These are phyloP conservation scores for Tetracentron sinense DNA, from an alignment of 164 flowering plant species.

Conservation along the genomic window DNA sequence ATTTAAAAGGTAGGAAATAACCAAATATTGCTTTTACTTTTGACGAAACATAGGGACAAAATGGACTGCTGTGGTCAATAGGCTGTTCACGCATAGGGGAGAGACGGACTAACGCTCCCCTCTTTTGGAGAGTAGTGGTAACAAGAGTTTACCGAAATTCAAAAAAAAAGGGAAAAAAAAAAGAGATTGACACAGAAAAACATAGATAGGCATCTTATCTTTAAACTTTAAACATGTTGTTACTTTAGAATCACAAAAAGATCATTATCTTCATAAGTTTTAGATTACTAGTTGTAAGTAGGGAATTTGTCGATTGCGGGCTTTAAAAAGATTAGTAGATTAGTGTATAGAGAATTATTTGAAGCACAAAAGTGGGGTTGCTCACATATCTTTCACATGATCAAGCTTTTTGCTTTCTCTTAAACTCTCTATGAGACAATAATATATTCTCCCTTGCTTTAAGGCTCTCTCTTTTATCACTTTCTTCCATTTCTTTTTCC, in stretches of 20 bases:
- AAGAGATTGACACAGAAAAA: slow-evolving; percentile 16
- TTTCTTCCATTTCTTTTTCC: too few species aligned
- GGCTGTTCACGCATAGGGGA: too few species aligned
- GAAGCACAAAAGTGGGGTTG: slow-evolving; percentile 18
- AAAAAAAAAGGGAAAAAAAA: slow-evolving; percentile 1
- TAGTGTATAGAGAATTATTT: slow-evolving; percentile 22
- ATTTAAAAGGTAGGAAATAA: too few species aligned
- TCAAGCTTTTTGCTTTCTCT: slow-evolving; percentile 11
- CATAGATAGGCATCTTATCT: slow-evolving; percentile 50
- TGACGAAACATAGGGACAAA: too few species aligned
- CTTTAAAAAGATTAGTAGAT: slow-evolving; percentile 32
- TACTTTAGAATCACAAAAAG: slow-evolving; percentile 64
- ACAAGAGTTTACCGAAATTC: too few species aligned
- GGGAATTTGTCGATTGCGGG: slow-evolving; percentile 49
- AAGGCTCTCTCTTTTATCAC: slow-evolving; percentile 22
- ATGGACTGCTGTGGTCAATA: too few species aligned
- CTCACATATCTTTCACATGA: slow-evolving; percentile 8
- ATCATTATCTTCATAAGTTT: slow-evolving; percentile 27
- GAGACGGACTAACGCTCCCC: too few species aligned
- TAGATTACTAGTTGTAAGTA: slow-evolving; percentile 44
- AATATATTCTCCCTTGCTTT: slow-evolving; percentile 28
- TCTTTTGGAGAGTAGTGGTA: slow-evolving; percentile 39
- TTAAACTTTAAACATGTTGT: slow-evolving; percentile 47
- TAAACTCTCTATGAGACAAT: slow-evolving; percentile 11
- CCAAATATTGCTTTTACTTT: too few species aligned